phyloP scores from a whole-genome alignment of 805 yeast genomes.

The Kodamaea lidongshanica region DNA sequence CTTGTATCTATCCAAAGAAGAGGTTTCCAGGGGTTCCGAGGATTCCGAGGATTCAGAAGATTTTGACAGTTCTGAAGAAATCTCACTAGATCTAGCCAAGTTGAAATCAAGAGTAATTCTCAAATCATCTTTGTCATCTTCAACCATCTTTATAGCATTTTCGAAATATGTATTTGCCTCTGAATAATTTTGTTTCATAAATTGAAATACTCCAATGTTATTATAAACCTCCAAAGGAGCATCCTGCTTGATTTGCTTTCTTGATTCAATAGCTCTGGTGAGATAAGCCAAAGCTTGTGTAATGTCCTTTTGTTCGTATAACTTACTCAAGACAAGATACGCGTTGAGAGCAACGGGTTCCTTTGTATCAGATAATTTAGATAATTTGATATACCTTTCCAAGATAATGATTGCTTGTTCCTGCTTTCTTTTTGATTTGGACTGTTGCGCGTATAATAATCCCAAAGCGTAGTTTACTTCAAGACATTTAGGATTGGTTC shows the following conservation, averaged over 20 bases:
- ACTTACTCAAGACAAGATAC: conserved; percentile 57
- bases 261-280: conserved; percentile 52
- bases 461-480: conserved; percentile 79
- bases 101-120: conserved; percentile 46
- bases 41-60: no score
- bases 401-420: conserved; percentile 55
- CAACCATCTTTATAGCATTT: conserved; percentile 38
- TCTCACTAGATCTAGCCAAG: conserved; percentile 68
- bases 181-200: conserved; percentile 53
- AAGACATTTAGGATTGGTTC: conserved; percentile 57
- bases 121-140: conserved; percentile 28
- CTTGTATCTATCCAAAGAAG: conserved; percentile 45
- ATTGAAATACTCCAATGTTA: conserved; percentile 80
- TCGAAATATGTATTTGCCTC: conserved; percentile 54
- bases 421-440: conserved; percentile 31
- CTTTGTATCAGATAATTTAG: conserved; percentile 40
- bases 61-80: conserved; percentile 20
- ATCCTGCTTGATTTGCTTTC: conserved; percentile 36
- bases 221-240: conserved; percentile 60
- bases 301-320: conserved; percentile 62
- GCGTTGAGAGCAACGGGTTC: conserved; percentile 63
- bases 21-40: conserved; percentile 21
- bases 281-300: conserved; percentile 63
- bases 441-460: conserved; percentile 55
- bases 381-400: conserved; percentile 63